Conservation (phyloP, 1,284 basidiomycete genomes). For the Earliella scabrosa region DNA sequence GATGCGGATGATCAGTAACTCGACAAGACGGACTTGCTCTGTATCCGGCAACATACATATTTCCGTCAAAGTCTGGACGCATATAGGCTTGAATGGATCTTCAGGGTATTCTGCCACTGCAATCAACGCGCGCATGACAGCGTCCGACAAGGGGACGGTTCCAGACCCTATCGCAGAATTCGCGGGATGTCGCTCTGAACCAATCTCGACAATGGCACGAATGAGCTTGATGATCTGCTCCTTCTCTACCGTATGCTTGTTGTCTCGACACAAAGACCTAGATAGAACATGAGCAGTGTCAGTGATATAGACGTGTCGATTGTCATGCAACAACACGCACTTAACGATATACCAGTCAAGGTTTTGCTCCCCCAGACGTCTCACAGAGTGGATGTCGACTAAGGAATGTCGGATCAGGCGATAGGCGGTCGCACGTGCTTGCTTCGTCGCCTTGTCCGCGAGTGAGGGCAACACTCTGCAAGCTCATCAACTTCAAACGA, state of each 20-base stretch:
- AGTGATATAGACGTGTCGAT: too few relatives aligned
- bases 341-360: conserved; percentile 91
- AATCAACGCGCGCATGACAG: conserved; percentile 86
- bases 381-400: conserved; percentile 71
- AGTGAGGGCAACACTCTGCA: conserved; percentile 76
- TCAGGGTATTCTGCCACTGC: conserved; percentile 94
- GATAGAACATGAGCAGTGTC: conserved; percentile 5
- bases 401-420: conserved; percentile 85
- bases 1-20: too few relatives aligned
- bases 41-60: conserved; percentile 76
- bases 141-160: conserved; percentile 69
- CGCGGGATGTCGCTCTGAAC: conserved; percentile 57
- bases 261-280: conserved; percentile 86
- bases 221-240: conserved; percentile 95
- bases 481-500: neutral
- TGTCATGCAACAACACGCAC: conserved; percentile 50
- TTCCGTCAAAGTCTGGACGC: conserved; percentile 90
- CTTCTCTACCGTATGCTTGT: conserved; percentile 84
- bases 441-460: conserved; percentile 74
- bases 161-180: conserved; percentile 45
- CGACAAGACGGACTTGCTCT: too few relatives aligned
- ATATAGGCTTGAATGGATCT: conserved; percentile 86
- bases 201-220: conserved; percentile 80
- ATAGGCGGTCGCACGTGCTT: conserved; percentile 85
- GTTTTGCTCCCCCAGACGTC: conserved; percentile 58